A percentile compares a stretch with the other conserved stretches of the same genome.
Conservation (phyloP, 441 rosid genomes). For the Brassica balearica region DNA sequence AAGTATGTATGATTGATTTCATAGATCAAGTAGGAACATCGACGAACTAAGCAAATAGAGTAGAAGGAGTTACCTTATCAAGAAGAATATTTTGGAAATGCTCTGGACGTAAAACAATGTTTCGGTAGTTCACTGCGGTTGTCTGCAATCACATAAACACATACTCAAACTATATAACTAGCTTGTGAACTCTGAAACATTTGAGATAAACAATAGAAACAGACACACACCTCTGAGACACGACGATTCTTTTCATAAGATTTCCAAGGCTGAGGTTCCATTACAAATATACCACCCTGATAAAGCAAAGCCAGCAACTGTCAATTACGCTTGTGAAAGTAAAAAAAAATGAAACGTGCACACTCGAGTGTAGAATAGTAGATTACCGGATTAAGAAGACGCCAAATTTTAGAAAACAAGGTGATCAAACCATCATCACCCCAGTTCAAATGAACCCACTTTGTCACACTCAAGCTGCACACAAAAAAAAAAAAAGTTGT, state of each 20-base stretch:
- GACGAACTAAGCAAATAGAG: conserved; percentile 3
- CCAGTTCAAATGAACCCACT: conserved; percentile 98
- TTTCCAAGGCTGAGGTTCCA: conserved; percentile 98
- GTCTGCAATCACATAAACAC: conserved; percentile 57
- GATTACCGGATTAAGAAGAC: conserved; percentile 73
- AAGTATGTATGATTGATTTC: not conserved
- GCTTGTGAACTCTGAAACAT: not conserved
- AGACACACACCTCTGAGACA: conserved; percentile 72
- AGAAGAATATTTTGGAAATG: conserved; percentile 80
- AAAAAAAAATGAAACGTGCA: conserved; percentile 11
- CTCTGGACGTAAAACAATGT: conserved; percentile 59
- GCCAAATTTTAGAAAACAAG: conserved; percentile 78
- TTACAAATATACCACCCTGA: conserved; percentile 87
- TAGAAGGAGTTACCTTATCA: conserved; percentile 69
- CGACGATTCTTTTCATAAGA: conserved; percentile 83
- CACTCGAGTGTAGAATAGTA: not conserved
- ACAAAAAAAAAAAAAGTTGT: not conserved
- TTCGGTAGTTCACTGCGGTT: conserved; percentile 58
- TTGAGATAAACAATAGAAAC: not conserved
- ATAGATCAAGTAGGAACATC: not conserved
- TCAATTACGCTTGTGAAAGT: not conserved
- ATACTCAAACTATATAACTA: conserved; percentile 6
- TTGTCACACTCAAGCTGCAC: conserved; percentile 89
- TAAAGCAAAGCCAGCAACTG: conserved; percentile 24
- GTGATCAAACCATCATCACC: conserved; percentile 90